Base-by-base conservation (phyloP, 805 yeast species). In the Tetrapisispora iriomotensis region DNA sequence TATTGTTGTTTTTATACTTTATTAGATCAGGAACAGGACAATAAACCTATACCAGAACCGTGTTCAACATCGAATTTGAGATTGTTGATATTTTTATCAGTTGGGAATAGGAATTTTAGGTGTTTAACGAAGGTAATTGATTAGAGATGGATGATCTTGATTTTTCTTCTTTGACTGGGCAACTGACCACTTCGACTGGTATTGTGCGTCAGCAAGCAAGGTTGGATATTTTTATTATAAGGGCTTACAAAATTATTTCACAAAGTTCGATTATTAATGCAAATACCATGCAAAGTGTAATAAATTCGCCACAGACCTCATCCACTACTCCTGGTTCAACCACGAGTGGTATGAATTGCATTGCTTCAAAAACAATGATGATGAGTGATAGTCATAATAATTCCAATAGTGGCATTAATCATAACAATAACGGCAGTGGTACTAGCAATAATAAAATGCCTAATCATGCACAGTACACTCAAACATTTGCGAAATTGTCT, bases 141-240 rank as follows among this genome's bases (percentile, higher is more conserved):
- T 13, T 31, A 13, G 8, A 3, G 17, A 47, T 47, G 51, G 46
- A 45, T 38, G 49, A 47, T 31, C 43, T 47, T 29, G 47, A 47
- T 42, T 47, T 45, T 34, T 31, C 46, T 23, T 40, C 44, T 9
- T 38, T 47, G 29, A 43, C 47, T 20, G 38, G 40, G 21, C 50
- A 47, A 23, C 35, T 47, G 19, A 38, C 37, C 26, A 39, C 45
- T 10, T 34, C 45, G 10, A 41, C 43, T 20, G 47, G 45, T 30
- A 38, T 47, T 12, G 40, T 47, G 45, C 57, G 50, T 37, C 55
- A 51, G 37, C 57, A 53, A 36, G 39, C 46, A 4, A 49, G 48
- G 36, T 40, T 54, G 26, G 61, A 56, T 47, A 49, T 54, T 1
- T 56, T 53, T 29, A 48, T 56, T 21, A 56, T 56, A 20, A 50